These are phyloP conservation scores for Phyllosticta citriasiana DNA, from an alignment of 2,329 filamentous ascomycete species.

Conservation along the genomic window DNA sequence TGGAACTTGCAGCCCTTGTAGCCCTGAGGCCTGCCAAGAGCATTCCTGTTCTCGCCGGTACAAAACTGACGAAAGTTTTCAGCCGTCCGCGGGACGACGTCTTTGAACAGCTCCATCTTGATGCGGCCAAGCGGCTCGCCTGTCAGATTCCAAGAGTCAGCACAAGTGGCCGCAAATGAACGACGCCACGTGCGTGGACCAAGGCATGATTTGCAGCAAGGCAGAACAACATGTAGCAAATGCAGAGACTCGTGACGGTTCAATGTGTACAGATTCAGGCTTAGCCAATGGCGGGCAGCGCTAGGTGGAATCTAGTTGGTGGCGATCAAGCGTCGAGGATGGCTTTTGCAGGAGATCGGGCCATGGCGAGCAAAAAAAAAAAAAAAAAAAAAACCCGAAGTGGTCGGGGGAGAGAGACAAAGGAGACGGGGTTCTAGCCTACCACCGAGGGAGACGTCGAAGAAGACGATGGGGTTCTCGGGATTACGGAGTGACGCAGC, in stretches of 20 bases:
- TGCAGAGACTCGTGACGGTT: too few species aligned
- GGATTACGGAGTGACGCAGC: not conserved
- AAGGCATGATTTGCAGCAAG: not conserved
- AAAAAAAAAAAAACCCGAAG: not conserved
- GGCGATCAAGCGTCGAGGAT: not conserved
- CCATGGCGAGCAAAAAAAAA: not conserved
- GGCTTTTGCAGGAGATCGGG: not conserved
- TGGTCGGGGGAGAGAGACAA: not conserved
- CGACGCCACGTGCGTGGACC: not conserved
- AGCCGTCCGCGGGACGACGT: conserved; percentile 75
- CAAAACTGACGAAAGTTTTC: conserved; percentile 98
- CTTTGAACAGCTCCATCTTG: conserved; percentile 81
- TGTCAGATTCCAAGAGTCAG: conserved; percentile 25
- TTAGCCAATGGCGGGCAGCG: not conserved
- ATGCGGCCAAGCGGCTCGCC: conserved; percentile 79
- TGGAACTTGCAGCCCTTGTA: conserved; percentile 96
- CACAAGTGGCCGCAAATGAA: not conserved
- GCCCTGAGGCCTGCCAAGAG: conserved; percentile 68
- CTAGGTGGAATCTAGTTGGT: not conserved
- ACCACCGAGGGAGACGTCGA: conserved; percentile 73
- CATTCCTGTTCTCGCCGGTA: conserved; percentile 81
- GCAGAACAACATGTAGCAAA: too few species aligned
- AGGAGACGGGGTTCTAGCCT: conserved; percentile 22
- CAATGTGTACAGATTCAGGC: not conserved
- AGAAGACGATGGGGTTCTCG: conserved; percentile 52